Base-by-base conservation (phyloP, 768 basidiomycete species). In the Phaffia australis region DNA sequence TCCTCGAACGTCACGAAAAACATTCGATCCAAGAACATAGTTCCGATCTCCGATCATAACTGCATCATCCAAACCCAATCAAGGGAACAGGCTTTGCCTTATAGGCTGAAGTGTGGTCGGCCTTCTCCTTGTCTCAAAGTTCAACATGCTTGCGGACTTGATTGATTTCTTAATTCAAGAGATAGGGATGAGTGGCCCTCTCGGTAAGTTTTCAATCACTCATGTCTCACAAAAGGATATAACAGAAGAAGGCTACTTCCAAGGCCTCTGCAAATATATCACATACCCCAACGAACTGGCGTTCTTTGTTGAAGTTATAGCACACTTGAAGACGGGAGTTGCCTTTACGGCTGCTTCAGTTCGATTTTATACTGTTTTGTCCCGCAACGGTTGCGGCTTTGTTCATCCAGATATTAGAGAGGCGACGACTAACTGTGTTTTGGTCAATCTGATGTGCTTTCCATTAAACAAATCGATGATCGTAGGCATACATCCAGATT, bases 81-180 rank as follows among this genome's bases (percentile, higher is more conserved):
- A 29, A 23, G 29, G 16, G 52, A 15, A 54, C n/a, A 5, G 52
- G 23, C 23, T 9, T 30, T 23, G 29, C 29, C n/a, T 30, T 15
- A 54, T n/a, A 54, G 29, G 52, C 16, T 23, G 29, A 54, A 29
- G 52, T 9, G 23, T 23, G 5, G n/a, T 54, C 52, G 35, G 35
- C 35, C 11, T 42, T 42, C 35, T 42, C 35, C 35, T 42, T 42
- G 11, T 42, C 35, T 42, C 35, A 42, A 42, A 4, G 11, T 42
- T 42, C 35, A 42, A 50, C 46, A 67, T 67, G 66, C 60, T 63
- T 16, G 66, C 61, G 60, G 54, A 35, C 14, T 60, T 67, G 9
- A 21, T 67, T 23, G 47, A 51, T 9, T 56, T 62, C 42, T 60
- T 67, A 49, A 54, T 67, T 29, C 60, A 56, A 32, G 66, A 67